These are phyloP conservation scores for Aspergillus pseudoglaucus DNA, from an alignment of 2,329 filamentous ascomycete genomes.

Conservation along the genomic window DNA sequence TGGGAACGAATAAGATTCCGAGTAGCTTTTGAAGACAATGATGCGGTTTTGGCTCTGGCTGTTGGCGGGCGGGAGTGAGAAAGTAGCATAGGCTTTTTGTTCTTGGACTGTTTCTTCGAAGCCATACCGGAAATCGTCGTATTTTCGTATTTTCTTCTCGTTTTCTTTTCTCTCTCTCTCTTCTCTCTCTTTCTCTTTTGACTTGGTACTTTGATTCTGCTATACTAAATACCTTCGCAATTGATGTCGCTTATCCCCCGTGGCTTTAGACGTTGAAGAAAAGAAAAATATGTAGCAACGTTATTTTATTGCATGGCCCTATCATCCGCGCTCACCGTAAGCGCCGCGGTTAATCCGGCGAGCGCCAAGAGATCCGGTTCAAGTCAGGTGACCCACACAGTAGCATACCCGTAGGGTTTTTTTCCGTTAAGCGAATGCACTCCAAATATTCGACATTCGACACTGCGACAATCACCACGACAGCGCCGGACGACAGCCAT, in stretches of 20 bases:
- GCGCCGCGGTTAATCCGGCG: not conserved
- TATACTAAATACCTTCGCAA: not conserved
- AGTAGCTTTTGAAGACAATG: conserved; percentile 52
- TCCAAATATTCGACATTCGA: conserved; percentile 34
- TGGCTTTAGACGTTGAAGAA: too few species aligned
- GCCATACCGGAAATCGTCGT: conserved; percentile 17
- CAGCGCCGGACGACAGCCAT: conserved; percentile 42
- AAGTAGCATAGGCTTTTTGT: conserved; percentile 32
- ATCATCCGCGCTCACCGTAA: not conserved
- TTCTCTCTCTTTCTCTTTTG: not conserved
- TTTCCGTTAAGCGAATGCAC: conserved; percentile 37
- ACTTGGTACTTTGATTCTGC: not conserved
- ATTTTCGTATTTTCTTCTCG: not conserved
- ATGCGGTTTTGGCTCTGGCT: conserved; percentile 26
- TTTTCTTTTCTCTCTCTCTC: not conserved
- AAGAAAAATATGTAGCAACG: too few species aligned
- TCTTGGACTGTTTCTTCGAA: conserved; percentile 19
- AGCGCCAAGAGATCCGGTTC: conserved; percentile 7
- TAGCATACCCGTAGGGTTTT: conserved; percentile 29
- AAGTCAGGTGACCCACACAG: conserved; percentile 36
- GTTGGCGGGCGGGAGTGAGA: conserved; percentile 43
- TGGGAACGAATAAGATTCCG: conserved; percentile 54
- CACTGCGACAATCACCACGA: conserved; percentile 40
- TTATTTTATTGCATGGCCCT: too few species aligned
- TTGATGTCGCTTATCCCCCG: not conserved